A percentile compares a stretch with the other conserved stretches of the same genome.
Conservation (phyloP, 192 early-diverging fungal species). For the Gamsiella multidivaricata region DNA sequence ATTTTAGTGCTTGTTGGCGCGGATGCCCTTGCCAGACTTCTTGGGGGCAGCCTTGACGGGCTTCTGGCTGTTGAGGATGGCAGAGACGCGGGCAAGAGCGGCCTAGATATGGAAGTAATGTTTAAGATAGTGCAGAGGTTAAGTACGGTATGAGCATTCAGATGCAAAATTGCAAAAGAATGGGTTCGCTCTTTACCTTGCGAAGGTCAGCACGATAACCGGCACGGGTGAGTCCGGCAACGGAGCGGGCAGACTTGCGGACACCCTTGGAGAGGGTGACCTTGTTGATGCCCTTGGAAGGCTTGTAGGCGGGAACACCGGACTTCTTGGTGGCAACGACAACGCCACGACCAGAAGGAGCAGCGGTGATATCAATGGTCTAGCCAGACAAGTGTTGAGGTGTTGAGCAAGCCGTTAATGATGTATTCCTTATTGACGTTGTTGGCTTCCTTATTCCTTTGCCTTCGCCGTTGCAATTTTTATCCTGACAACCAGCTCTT, state of each 20-base stretch:
- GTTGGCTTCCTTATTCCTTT: not conserved
- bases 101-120: slow-evolving; percentile 48
- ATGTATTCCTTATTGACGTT: not conserved
- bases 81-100: slow-evolving; percentile 77
- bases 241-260: slow-evolving; percentile 72
- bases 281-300: slow-evolving; percentile 61
- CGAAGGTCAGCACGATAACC: slow-evolving; percentile 81
- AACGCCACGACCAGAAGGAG: slow-evolving; percentile 70
- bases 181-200: slow-evolving; percentile 61
- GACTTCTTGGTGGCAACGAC: slow-evolving; percentile 70
- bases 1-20: slow-evolving; percentile 58
- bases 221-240: slow-evolving; percentile 67
- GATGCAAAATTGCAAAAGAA: too few relatives aligned
- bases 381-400: slow-evolving; percentile 18
- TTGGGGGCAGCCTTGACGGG: slow-evolving; percentile 63
- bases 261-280: slow-evolving; percentile 69
- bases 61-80: slow-evolving; percentile 72
- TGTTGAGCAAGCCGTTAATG: not conserved
- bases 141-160: too few relatives aligned
- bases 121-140: not conserved
- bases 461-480: not conserved
- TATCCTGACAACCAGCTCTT: too few relatives aligned
- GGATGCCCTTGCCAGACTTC: slow-evolving; percentile 67
- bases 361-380: slow-evolving; percentile 68
- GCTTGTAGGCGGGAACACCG: slow-evolving; percentile 60